These are phyloP conservation scores for Delonix regia DNA, from an alignment of 306 rosid species.

Conservation along the genomic window DNA sequence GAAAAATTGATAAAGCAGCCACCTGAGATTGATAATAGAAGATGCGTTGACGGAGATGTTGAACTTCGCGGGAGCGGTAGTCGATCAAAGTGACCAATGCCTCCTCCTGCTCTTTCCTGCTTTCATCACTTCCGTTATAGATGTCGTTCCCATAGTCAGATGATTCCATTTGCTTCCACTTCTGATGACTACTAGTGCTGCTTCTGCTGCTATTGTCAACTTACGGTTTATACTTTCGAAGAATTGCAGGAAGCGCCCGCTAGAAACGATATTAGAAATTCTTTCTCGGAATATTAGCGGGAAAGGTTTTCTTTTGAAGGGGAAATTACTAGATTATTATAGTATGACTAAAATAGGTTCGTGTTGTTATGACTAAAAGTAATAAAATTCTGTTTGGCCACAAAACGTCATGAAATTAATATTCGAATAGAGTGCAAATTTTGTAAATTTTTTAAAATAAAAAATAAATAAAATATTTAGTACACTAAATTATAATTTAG, in stretches of 20 bases:
- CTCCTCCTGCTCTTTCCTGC: slow-evolving; percentile 75
- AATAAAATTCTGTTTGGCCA: too few species aligned
- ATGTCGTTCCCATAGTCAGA: slow-evolving; percentile 19
- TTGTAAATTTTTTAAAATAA: too few species aligned
- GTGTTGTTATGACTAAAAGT: too few species aligned
- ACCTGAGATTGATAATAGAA: slow-evolving; percentile 82
- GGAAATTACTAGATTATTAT: too few species aligned
- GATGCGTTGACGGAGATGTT: slow-evolving; percentile 59
- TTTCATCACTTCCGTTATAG: not conserved
- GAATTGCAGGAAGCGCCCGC: slow-evolving; percentile 26
- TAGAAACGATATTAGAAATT: not conserved
- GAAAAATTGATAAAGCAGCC: not conserved
- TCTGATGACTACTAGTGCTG: not conserved
- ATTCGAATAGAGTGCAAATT: too few species aligned
- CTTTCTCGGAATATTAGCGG: too few species aligned
- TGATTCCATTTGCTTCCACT: slow-evolving; percentile 33
- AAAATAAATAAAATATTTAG: too few species aligned
- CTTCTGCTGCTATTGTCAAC: not conserved
- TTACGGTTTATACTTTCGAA: not conserved
- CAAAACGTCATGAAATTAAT: too few species aligned
- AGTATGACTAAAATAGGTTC: too few species aligned
- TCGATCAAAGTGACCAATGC: slow-evolving; percentile 84
- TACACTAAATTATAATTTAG: too few species aligned
- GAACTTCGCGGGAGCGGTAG: slow-evolving; percentile 79
- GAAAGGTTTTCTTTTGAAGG: too few species aligned